Evolutionary conservation across 176 grass and related monocot genomes (phyloP), one percentile per base, ranked within the genome.

Genomic region (Poa pratensis): DNA sequence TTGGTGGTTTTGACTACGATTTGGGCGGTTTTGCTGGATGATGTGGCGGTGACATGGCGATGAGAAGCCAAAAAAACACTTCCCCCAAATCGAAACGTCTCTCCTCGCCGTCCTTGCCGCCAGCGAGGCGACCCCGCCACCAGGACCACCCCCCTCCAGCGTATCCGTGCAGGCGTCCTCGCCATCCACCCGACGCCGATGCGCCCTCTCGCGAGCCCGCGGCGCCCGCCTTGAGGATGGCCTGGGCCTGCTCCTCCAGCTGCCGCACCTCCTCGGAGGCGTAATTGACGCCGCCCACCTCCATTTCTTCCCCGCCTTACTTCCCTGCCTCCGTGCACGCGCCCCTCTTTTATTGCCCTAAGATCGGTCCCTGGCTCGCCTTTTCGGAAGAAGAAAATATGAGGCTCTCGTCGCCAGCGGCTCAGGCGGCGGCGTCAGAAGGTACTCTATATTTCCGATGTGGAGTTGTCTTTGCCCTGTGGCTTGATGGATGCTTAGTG

Each of bases 221-320:
- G 30, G 30, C 30, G 30, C 30, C 93, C 0, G 96, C 96, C 81
- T 90, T 90, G 79, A 99, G 77, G 63, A 99, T 58, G 74, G 96
- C 96, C 24, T 60, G 82, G 0, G 91, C 93, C 80, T 94, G 85
- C 43, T 96, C 96, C 88, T 99, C 96, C 45, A 99, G 86, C 86
- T 95, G 83, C 88, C 92, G 92, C 79, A 99, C 93, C 90, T 99
- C 96, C 82, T 53, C 69, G 73, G 96, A 99, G 11, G 93, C 92
- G 88, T 92, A 93, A 88, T 99, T 99, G 64, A 99, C 93, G 84
- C 89, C 92, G 76, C 84, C 79, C 13, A 99, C 91, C 91, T 99
- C 87, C 14, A 32, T 32, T 32, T 2, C 30, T 2, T 32, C 30
- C 30, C 30, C 30, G 30, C 61, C 26, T 59, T 26, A 15, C 49